Evolutionary conservation across 257 asterid species (phyloP).

Genomic region (Asclepias syriaca): DNA sequence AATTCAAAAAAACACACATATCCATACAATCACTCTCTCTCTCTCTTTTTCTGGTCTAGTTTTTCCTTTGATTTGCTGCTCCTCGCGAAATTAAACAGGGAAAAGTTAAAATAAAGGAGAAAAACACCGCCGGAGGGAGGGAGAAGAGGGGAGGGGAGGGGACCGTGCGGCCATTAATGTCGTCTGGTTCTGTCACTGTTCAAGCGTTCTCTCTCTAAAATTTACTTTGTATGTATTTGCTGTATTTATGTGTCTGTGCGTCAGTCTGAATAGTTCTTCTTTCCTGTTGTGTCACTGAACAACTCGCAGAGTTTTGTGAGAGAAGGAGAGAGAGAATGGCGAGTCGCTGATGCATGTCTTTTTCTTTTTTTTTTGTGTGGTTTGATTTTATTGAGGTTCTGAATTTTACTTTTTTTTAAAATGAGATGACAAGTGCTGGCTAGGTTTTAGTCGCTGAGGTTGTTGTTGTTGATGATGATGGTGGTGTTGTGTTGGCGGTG

Average conservation of each 20-base stretch:
- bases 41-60: no score
- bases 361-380: neutral
- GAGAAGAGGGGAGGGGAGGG: conserved; percentile 22
- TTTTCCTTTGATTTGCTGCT: neutral
- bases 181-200: conserved; percentile 19
- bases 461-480: conserved; percentile 3
- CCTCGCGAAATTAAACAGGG: neutral
- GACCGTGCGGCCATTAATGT: conserved; percentile 27
- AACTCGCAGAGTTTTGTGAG: neutral
- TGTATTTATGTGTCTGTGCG: neutral
- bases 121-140: conserved; percentile 7
- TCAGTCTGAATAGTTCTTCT: conserved; percentile 8
- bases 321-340: neutral
- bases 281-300: neutral
- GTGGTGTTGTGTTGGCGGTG: conserved; percentile 19
- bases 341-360: conserved; percentile 7
- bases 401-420: neutral
- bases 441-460: conserved; percentile 6
- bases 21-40: neutral
- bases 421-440: conserved; percentile 35
- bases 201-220: conserved; percentile 24
- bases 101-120: neutral
- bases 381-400: neutral
- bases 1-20: conserved; percentile 33
- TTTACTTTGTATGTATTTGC: conserved; percentile 17